Percentiles rank a stretch among this genome's conserved stretches.
Conservation (phyloP, 257 asterid genomes). For the Thymus quinquecostatus region DNA sequence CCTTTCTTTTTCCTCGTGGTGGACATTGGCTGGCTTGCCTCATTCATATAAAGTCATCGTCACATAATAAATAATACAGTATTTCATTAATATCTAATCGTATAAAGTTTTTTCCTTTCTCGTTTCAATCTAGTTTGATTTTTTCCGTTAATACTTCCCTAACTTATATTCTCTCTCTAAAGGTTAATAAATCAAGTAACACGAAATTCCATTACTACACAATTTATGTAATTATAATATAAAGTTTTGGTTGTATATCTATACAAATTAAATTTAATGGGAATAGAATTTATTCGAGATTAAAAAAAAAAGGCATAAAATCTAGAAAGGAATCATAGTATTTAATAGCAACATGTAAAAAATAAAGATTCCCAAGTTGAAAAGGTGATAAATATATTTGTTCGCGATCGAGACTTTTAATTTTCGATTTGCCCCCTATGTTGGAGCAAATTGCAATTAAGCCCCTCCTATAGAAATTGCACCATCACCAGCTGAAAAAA, state of each 20-base stretch:
- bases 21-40: not conserved
- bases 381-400: not conserved
- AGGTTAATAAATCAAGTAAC: no score
- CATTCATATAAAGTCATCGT: not conserved
- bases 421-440: not conserved
- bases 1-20: no score
- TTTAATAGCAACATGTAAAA: not conserved
- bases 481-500: conserved; percentile 7
- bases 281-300: no score
- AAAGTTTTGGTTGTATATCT: no score
- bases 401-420: not conserved
- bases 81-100: not conserved
- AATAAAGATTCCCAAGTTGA: not conserved
- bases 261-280: not conserved
- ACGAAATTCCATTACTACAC: no score
- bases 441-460: conserved; percentile 25
- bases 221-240: no score
- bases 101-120: not conserved
- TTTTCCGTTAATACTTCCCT: no score
- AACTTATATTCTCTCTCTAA: no score
- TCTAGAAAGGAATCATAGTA: not conserved
- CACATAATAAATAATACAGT: not conserved
- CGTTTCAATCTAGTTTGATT: not conserved
- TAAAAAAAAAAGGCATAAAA: not conserved
- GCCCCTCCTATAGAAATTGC: conserved; percentile 21